Evolutionary conservation across 2,329 filamentous ascomycete species (phyloP).

Genomic region (Aspergillus hortae): DNA sequence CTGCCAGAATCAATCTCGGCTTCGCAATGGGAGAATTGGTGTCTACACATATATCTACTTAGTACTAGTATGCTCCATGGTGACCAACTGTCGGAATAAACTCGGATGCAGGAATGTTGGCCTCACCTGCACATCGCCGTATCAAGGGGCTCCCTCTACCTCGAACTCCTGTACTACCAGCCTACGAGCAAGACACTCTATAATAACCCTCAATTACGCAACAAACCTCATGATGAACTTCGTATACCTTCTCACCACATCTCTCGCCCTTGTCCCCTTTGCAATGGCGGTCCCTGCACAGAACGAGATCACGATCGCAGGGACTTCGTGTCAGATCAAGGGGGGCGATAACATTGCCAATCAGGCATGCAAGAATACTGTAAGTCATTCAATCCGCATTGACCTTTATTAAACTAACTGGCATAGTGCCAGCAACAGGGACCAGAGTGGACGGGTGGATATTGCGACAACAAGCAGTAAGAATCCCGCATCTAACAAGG

Average conservation of each 20-base stretch:
- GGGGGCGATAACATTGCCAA: constrained; percentile 11
- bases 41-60: no score
- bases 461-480: constrained; percentile 14
- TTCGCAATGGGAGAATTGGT: no score
- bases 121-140: no score
- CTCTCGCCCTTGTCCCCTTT: not conserved
- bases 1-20: no score
- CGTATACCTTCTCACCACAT: not conserved
- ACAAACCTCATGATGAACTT: not conserved
- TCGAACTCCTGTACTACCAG: no score
- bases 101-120: no score
- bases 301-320: constrained; percentile 2
- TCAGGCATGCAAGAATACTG: constrained; percentile 10
- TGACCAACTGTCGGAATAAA: no score
- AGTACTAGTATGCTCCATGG: no score
- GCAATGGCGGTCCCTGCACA: constrained; percentile 1
- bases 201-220: not conserved
- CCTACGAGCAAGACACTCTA: no score
- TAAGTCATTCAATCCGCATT: not conserved
- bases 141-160: no score
- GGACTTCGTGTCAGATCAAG: constrained; percentile 10
- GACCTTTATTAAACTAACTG: not conserved
- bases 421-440: constrained; percentile 12
- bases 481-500: not conserved
- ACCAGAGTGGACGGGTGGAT: constrained; percentile 13